A percentile compares a stretch with the other conserved stretches of the same genome.
These are phyloP conservation scores for Colletotrichum ledebouriae DNA, from an alignment of 2,329 filamentous ascomycete species.

Conservation along the genomic window DNA sequence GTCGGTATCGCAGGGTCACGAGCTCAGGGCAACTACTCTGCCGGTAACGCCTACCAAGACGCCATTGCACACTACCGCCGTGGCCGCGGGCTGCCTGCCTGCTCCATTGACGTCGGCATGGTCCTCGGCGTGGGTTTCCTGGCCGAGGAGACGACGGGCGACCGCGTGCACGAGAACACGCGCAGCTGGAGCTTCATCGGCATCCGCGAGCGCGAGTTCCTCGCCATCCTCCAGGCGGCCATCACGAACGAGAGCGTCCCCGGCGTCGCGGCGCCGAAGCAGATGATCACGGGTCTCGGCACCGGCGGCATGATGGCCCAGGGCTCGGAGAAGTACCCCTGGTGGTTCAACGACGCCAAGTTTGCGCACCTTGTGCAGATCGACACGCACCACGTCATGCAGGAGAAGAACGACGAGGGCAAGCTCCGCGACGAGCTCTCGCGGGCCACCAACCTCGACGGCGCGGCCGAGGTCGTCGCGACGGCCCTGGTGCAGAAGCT, in stretches of 20 bases:
- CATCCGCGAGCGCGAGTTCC: conserved; percentile 10
- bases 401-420: not conserved
- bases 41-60: conserved; percentile 8
- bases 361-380: conserved; percentile 3
- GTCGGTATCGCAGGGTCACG: conserved; percentile 61
- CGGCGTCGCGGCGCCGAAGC: not conserved
- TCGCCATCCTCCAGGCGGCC: conserved; percentile 7
- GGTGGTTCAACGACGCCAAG: conserved; percentile 2
- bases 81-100: not conserved
- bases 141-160: not conserved
- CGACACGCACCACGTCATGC: conserved; percentile 1
- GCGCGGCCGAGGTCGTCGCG: not conserved
- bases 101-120: conserved; percentile 3
- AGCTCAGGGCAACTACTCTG: conserved; percentile 3
- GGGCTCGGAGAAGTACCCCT: not conserved
- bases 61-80: not conserved
- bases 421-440: not conserved
- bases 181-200: not conserved
- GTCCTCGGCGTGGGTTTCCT: conserved; percentile 5
- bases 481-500: conserved; percentile 4
- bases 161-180: not conserved
- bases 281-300: not conserved
- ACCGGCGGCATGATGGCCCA: conserved; percentile 7
- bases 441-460: not conserved
- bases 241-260: not conserved